Conservation (phyloP, 495 filamentous ascomycete species). For the Xylaria grammica region DNA sequence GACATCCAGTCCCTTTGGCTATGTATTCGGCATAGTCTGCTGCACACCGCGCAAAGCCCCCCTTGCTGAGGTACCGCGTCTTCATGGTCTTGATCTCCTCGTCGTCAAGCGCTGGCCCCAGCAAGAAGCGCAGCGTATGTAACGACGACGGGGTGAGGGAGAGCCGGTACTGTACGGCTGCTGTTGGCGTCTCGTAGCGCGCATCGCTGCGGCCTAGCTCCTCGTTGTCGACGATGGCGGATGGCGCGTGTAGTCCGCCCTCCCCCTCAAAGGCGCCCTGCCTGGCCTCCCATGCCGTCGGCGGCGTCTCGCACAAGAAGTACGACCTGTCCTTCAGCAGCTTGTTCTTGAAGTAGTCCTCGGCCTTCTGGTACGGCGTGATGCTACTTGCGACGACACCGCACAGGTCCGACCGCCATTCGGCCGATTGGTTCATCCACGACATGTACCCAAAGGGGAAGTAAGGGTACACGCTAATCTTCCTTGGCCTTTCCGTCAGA, state of each 20-base stretch:
- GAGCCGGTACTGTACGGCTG: constrained; percentile 57
- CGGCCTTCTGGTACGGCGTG: constrained; percentile 61
- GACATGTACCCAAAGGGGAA: constrained; percentile 65
- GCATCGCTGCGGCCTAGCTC: constrained; percentile 52
- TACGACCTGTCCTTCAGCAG: constrained; percentile 62
- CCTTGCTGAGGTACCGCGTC: constrained; percentile 54
- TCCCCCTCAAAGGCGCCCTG: constrained; percentile 62
- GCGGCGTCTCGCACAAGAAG: constrained; percentile 58
- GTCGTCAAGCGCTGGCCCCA: constrained; percentile 59
- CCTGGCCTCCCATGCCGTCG: constrained; percentile 56
- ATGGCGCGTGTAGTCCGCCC: constrained; percentile 58
- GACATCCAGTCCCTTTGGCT: constrained; percentile 52
- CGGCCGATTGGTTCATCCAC: constrained; percentile 64
- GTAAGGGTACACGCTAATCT: constrained; percentile 59
- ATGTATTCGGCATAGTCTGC: constrained; percentile 56
- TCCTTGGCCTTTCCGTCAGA: constrained; percentile 48
- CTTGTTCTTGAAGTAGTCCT: constrained; percentile 63
- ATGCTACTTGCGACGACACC: constrained; percentile 56
- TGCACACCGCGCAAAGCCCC: constrained; percentile 49
- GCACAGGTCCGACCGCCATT: constrained; percentile 52
- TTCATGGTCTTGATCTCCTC: constrained; percentile 54
- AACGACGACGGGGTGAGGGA: constrained; percentile 39
- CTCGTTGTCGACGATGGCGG: constrained; percentile 39
- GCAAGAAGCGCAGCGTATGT: constrained; percentile 58
- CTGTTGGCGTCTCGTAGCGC: constrained; percentile 60